These are phyloP conservation scores for Ilex aquifolium DNA, from an alignment of 257 asterid species.

Conservation along the genomic window DNA sequence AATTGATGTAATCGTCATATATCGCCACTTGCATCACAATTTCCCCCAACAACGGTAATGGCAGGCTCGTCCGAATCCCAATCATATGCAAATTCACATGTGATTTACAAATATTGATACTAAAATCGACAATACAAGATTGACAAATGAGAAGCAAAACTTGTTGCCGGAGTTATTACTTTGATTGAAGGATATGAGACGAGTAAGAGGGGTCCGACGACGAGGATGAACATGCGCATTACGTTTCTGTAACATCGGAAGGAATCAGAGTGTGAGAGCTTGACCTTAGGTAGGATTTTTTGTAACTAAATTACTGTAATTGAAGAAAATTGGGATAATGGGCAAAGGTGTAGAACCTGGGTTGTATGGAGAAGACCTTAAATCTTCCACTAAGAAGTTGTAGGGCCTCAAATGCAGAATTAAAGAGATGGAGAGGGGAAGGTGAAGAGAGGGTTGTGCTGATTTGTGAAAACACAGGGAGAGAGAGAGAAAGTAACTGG, in stretches of 20 bases:
- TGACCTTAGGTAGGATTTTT: too few relatives aligned
- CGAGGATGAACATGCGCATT: constrained; percentile 76
- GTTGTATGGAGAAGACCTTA: too few relatives aligned
- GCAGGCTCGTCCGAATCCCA: constrained; percentile 85
- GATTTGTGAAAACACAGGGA: too few relatives aligned
- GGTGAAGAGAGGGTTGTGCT: too few relatives aligned
- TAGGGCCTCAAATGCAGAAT: too few relatives aligned
- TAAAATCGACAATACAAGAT: background rate
- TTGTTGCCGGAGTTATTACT: constrained; percentile 22
- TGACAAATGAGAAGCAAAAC: too few relatives aligned
- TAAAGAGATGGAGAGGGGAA: too few relatives aligned
- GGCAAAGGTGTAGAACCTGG: too few relatives aligned
- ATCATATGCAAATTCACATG: constrained; percentile 38
- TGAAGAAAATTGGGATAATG: too few relatives aligned
- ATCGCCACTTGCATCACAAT: constrained; percentile 59
- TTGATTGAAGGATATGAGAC: constrained; percentile 74
- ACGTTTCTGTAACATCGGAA: constrained; percentile 74
- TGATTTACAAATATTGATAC: background rate
- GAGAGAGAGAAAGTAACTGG: too few relatives aligned
- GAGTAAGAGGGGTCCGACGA: constrained; percentile 90
- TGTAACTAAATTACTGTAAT: too few relatives aligned
- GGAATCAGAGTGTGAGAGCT: constrained; percentile 61
- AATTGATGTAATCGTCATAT: constrained; percentile 88
- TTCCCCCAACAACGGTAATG: constrained; percentile 83
- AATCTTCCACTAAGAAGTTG: too few relatives aligned